phyloP scores from a whole-genome alignment of 768 basidiomycete species.

The Amanita polypyramis region DNA sequence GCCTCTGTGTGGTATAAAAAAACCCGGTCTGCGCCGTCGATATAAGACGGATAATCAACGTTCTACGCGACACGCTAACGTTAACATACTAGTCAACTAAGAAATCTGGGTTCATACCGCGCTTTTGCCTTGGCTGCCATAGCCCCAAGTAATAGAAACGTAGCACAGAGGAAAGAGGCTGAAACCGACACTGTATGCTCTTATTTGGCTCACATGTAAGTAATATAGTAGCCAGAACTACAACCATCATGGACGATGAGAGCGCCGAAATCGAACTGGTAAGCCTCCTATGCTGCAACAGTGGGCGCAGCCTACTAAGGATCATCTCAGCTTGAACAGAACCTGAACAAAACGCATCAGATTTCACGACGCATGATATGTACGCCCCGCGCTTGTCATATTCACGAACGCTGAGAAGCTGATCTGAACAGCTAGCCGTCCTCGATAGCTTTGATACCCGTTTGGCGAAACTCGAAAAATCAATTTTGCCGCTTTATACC shows the following conservation, averaged over 20 bases:
- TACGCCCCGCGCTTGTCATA: conserved; percentile 24
- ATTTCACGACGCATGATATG: conserved; percentile 82
- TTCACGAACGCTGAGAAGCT: background rate
- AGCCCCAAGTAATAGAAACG: too few relatives aligned
- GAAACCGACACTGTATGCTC: too few relatives aligned
- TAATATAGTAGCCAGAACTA: background rate
- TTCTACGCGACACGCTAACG: conserved; percentile 32
- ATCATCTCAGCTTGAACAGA: conserved; percentile 62
- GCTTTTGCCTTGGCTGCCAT: conserved; percentile 14
- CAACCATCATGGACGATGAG: conserved; percentile 41
- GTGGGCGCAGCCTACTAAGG: background rate
- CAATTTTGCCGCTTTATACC: conserved; percentile 73
- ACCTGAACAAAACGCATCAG: conserved; percentile 76
- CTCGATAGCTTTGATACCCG: conserved; percentile 78
- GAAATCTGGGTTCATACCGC: conserved; percentile 7
- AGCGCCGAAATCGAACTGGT: conserved; percentile 71
- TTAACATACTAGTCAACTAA: background rate
- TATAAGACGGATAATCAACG: conserved; percentile 77
- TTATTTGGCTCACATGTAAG: too few relatives aligned
- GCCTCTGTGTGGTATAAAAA: conserved; percentile 79
- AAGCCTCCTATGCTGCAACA: conserved; percentile 1
- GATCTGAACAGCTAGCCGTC: conserved; percentile 47
- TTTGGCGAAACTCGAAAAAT: conserved; percentile 75
- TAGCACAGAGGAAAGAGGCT: too few relatives aligned
- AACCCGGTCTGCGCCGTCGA: conserved; percentile 89